phyloP scores from a whole-genome alignment of 208 protist genomes.

The Trypanosoma vivax region DNA sequence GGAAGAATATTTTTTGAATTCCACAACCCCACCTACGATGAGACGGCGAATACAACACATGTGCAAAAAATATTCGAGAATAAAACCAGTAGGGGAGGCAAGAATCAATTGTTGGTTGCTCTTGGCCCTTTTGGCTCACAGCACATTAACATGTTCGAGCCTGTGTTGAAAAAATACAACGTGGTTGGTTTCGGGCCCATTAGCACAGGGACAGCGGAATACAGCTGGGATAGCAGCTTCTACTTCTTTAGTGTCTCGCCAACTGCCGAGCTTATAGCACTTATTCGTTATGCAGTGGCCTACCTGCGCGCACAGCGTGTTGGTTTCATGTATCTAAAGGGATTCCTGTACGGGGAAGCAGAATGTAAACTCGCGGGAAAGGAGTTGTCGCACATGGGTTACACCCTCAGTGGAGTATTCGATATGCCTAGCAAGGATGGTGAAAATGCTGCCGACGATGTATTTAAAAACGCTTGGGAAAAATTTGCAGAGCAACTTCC shows the following conservation, averaged over 20 bases:
- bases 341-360: neutral
- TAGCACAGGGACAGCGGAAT: neutral
- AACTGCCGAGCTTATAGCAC: neutral
- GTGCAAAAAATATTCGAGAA: neutral
- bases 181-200: conserved; percentile 1
- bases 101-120: neutral
- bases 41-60: neutral
- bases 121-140: neutral
- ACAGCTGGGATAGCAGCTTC: neutral
- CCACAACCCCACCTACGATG: neutral
- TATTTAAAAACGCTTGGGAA: neutral
- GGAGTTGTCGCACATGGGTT: neutral
- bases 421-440: neutral
- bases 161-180: neutral
- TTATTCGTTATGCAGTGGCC: neutral
- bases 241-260: conserved; percentile 1
- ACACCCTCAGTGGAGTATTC: neutral
- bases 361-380: neutral
- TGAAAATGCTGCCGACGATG: neutral
- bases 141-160: neutral
- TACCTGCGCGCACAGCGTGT: conserved; percentile 1
- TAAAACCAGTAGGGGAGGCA: neutral
- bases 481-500: neutral
- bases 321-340: conserved; percentile 8
- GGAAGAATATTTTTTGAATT: neutral